These are phyloP conservation scores for Pulicaria dysenterica DNA, from an alignment of 129 eudicot genomes.

Conservation along the genomic window DNA sequence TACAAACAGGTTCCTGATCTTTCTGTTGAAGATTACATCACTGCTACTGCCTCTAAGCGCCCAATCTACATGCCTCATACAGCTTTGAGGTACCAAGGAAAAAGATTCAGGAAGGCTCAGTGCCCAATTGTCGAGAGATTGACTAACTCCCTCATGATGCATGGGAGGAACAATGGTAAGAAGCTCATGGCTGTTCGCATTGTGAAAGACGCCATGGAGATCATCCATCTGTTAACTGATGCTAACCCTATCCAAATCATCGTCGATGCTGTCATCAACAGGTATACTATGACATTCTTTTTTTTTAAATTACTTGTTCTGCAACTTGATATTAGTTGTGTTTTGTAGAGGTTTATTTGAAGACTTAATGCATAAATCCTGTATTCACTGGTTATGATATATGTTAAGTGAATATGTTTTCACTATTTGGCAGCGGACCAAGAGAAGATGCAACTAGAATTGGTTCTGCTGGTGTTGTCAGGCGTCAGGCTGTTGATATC, in stretches of 20 bases:
- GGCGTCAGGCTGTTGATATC: slow-evolving; percentile 89
- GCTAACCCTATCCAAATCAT: slow-evolving; percentile 73
- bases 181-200: slow-evolving; percentile 76
- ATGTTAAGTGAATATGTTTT: not conserved
- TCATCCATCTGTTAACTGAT: slow-evolving; percentile 72
- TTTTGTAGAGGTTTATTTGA: too few relatives aligned
- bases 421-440: slow-evolving; percentile 54
- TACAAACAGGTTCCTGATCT: slow-evolving; percentile 56
- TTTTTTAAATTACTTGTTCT: not conserved
- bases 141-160: slow-evolving; percentile 88
- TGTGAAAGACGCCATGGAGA: slow-evolving; percentile 78
- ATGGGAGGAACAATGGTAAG: slow-evolving; percentile 75
- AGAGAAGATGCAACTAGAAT: slow-evolving; percentile 91
- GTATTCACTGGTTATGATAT: not conserved
- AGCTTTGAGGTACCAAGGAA: slow-evolving; percentile 70
- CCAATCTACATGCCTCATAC: slow-evolving; percentile 71
- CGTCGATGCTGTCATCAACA: slow-evolving; percentile 80
- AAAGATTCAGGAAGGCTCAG: slow-evolving; percentile 77
- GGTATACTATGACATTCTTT: slow-evolving; percentile 34
- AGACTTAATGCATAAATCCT: too few relatives aligned
- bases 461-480: slow-evolving; percentile 88
- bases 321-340: too few relatives aligned
- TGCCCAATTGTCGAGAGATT: slow-evolving; percentile 82
- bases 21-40: slow-evolving; percentile 64
- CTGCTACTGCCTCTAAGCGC: slow-evolving; percentile 44